Evolutionary conservation across 768 basidiomycete species (phyloP), one percentile per base, ranked within the genome.

Genomic region (Pisolithus orientalis): DNA sequence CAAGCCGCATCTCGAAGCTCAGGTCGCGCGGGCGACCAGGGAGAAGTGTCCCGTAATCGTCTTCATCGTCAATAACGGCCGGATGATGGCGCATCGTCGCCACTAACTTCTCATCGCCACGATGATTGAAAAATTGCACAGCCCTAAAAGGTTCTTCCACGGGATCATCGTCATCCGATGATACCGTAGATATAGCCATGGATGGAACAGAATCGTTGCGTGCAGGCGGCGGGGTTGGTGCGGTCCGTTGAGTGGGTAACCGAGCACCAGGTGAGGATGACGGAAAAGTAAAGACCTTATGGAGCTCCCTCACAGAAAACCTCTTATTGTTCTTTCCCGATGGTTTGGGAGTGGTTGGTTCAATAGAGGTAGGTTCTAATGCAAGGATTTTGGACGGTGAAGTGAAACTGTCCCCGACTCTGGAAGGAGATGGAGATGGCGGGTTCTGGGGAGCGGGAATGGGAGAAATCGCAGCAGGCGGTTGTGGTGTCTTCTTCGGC

Each of bases 1-100:
- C 83, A 13, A 88, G 78, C 37, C 69, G 72, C 83, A 85, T 81
- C 70, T 88, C 83, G 47, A 83, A 68, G 55, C 76, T 78, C 55
- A 68, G 54, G 47, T 84, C 77, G 32, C 60, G 66, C 37, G 63
- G 60, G 38, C 48, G 65, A 46, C 38, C 47, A 16, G 50, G 47
- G 9, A 48, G 31, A 29, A 49, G 47, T 1, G 55, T 9, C 16
- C 49, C 42, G 17, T 51, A 48, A 31, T 52, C 45, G 9, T 38
- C 45, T 17, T 21, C 39, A 28, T 47, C 48, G 25, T 48, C 54
- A 24, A 49, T 28, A 39, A 31, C 31, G 37, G 39, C 53, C 44
- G 32, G 54, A 28, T 50, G 50, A 28, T 50, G 50, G 3, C 39
- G 58, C 1, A 57, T 52, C 1, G 47, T 24, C n/a, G 27, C 25